Base-by-base conservation (phyloP, 1,284 basidiomycete species). In the Microbotryum lychnidis-dioicae region DNA sequence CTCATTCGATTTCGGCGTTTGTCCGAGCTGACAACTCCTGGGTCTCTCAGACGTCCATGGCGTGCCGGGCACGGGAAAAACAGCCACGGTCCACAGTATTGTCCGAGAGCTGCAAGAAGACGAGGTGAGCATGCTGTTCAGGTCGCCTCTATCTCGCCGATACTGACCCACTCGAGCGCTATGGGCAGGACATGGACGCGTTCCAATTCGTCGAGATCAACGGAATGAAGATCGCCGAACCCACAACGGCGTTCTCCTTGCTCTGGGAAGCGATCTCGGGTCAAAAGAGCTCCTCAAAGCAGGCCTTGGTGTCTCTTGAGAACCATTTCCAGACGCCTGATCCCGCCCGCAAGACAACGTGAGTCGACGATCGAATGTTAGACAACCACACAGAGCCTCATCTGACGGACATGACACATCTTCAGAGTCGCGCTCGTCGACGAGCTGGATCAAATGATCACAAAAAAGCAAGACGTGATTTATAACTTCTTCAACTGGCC, bases 401-500 rank as follows among this genome's bases (percentile, higher is more conserved):
- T 23, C 27, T 42, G 37, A 42, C 16, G 37, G 10, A 6, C 53
- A n/a, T 20, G 4, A 2, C 7, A n/a, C 3, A 33, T 27, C 3
- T 23, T 4, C 70, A 97, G 91, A 62, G 87, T 98, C 6, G 91
- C 98, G 4, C 79, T 98, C 27, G 97, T 98, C 89, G 94, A 98
- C 74, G 94, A 98, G 76, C 81, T 98, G 2, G 94, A 98, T 76
- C 94, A 97, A 75, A 81, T 98, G 42, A 84, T 98, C 66, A 97
- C 94, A 0, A 80, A 87, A 25, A 94, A 96, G 73, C 94, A 98
- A 76, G 93, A 97, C 69, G 94, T 98, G 3, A 89, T 98, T 48
- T 98, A 98, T 78, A 97, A 97, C 75, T 94, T 98, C 77, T 98
- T 98, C 82, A 97, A 97, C 75, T 98, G 96, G 94, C 96, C 94